These are phyloP conservation scores for Eucalyptus curtisii DNA, from an alignment of 345 rosid species.

Conservation along the genomic window DNA sequence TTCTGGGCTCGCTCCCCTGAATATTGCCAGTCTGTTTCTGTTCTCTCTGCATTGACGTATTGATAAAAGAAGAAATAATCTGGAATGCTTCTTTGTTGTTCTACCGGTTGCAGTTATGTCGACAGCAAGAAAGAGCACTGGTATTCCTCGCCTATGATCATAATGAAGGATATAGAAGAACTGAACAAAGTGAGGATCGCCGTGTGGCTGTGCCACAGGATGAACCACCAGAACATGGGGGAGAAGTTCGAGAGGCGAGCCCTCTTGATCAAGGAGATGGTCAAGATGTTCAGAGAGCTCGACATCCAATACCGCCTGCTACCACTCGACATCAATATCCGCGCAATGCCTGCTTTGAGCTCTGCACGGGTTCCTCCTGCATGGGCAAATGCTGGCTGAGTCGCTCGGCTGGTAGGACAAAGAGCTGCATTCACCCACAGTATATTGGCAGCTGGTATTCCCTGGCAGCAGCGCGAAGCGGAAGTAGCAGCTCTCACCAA, in stretches of 20 bases:
- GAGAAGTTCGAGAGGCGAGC: not conserved
- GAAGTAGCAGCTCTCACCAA: not conserved
- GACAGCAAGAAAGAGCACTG: slow-evolving; percentile 76
- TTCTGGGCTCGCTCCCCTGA: not conserved
- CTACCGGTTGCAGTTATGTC: slow-evolving; percentile 22
- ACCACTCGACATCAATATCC: not conserved
- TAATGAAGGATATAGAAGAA: not conserved
- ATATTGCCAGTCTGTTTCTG: not conserved
- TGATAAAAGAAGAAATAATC: not conserved
- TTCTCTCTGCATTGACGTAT: not conserved
- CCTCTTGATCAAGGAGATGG: not conserved
- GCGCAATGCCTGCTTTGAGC: not conserved
- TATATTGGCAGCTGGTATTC: not conserved
- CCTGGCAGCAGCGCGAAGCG: not conserved
- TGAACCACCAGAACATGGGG: not conserved
- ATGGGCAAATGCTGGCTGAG: slow-evolving; percentile 4
- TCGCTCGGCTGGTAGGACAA: not conserved
- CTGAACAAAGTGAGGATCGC: not conserved
- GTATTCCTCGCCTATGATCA: slow-evolving; percentile 45
- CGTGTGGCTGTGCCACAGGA: not conserved
- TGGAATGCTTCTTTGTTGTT: not conserved
- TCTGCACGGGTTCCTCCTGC: slow-evolving; percentile 19
- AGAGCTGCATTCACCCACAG: not conserved
- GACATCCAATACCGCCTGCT: not conserved
- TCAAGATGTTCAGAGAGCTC: not conserved